Evolutionary conservation across 176 grass and related monocot genomes (phyloP), one percentile per base, ranked within the genome.

Genomic region (Aechmea fasciata): DNA sequence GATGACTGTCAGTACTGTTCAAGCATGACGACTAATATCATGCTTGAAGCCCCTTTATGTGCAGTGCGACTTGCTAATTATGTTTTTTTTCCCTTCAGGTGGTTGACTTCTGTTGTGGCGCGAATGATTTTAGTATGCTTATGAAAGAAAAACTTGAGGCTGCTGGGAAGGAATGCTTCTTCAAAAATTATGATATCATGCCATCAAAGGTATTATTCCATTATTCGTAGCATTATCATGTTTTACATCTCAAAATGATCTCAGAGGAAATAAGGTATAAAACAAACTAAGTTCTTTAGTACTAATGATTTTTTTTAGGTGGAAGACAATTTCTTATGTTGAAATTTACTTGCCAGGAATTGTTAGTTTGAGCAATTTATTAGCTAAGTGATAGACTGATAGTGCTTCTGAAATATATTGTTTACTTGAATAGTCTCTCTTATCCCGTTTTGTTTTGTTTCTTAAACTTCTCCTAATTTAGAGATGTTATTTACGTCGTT

Each of bases 141-240:
- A 71, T 96, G 93, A 92, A 86, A 75, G 89, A 89, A 47, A 92
- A 85, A 17, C 66, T 96, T 24, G 81, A 87, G 72, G 82, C 70
- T 70, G 85, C 75, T 74, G 89, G 82, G 59, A 96, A 96, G 73
- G 81, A 72, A 51, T 96, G 93, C 67, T 77, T 79, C 57, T 96
- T 89, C 72, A 96, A 87, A 88, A 96, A 96, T 57, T 96, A 77
- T 79, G 93, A 96, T 85, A 76, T 96, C 61, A 91, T 92, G 33
- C 83, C 83, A 70, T 82, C 89, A 28, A 92, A 92, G 89, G 89
- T 91, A 57, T 20, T 50, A 12, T 74, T 67, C 53, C 11, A 49
- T 62, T 33, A 5, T 52, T 48, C 65, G 65, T 81, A n/a, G 12
- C 33, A 41, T 33, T 69, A 48, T 80, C 9, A 54, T 15, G 1